These are phyloP conservation scores for Cadophora gregata DNA, from an alignment of 2,329 filamentous ascomycete species.

Conservation along the genomic window DNA sequence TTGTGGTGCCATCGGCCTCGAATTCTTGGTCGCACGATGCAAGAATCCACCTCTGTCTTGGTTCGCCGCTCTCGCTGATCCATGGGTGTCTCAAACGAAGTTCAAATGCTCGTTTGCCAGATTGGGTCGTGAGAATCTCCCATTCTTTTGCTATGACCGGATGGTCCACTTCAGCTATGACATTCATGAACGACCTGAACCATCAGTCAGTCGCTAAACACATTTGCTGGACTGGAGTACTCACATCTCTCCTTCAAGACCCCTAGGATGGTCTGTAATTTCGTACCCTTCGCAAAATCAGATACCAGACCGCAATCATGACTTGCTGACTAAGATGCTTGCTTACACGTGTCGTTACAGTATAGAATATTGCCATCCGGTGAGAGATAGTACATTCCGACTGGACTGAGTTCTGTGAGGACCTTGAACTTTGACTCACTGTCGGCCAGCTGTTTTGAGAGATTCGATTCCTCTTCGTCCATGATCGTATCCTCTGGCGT, in stretches of 20 bases:
- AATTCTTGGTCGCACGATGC: slow-evolving; percentile 38
- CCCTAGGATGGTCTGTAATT: slow-evolving; percentile 53
- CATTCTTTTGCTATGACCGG: slow-evolving; percentile 32
- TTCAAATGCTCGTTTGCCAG: slow-evolving; percentile 31
- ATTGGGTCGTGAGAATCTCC: slow-evolving; percentile 31
- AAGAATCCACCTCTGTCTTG: slow-evolving; percentile 37
- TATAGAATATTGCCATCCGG: slow-evolving; percentile 61
- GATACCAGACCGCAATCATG: background rate
- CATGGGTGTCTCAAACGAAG: slow-evolving; percentile 46
- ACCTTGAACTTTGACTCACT: slow-evolving; percentile 79
- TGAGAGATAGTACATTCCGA: slow-evolving; percentile 76
- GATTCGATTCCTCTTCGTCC: slow-evolving; percentile 23
- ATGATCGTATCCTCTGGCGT: slow-evolving; percentile 6
- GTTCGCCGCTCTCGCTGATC: slow-evolving; percentile 29
- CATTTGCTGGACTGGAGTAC: slow-evolving; percentile 39
- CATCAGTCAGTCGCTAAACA: background rate
- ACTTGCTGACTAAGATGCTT: background rate
- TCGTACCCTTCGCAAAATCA: slow-evolving; percentile 48
- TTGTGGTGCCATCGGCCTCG: slow-evolving; percentile 31
- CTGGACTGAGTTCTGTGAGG: slow-evolving; percentile 82
- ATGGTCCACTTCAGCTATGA: slow-evolving; percentile 45
- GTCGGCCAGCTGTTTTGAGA: slow-evolving; percentile 48
- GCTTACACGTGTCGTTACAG: slow-evolving; percentile 68
- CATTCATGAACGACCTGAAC: slow-evolving; percentile 42
- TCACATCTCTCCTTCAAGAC: slow-evolving; percentile 48